Evolutionary conservation across 164 flowering plant species (phyloP).

Genomic region (Stephania cephalantha): DNA sequence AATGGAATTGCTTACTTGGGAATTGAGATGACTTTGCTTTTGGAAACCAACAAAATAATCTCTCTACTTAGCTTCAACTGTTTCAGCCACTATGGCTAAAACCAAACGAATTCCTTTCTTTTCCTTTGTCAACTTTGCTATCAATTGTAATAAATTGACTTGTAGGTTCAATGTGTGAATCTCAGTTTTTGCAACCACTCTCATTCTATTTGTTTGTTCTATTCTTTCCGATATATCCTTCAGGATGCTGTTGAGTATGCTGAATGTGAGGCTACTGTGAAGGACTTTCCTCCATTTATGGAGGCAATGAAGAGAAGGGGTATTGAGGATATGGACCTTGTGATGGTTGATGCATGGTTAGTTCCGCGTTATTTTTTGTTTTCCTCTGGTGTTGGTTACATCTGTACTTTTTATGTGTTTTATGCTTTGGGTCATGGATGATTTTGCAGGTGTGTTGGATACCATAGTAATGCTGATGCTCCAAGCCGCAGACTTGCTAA

Average conservation of each 20-base stretch:
- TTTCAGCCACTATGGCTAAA: not conserved
- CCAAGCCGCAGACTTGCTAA: conserved; percentile 84
- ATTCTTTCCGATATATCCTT: not conserved
- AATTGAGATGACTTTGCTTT: not conserved
- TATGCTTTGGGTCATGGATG: not conserved
- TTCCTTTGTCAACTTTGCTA: too few relatives aligned
- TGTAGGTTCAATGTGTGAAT: not conserved
- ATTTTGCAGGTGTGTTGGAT: conserved; percentile 79
- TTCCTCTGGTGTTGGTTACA: not conserved
- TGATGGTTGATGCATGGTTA: conserved; percentile 94
- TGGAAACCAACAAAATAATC: not conserved
- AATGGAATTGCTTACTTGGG: not conserved
- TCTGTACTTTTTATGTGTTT: not conserved
- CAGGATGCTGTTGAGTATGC: conserved; percentile 95
- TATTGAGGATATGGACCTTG: conserved; percentile 92
- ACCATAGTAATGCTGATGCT: conserved; percentile 78
- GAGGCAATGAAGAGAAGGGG: conserved; percentile 96
- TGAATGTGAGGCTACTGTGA: conserved; percentile 91
- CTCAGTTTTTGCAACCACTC: not conserved
- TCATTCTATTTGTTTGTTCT: not conserved
- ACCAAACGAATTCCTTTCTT: too few relatives aligned
- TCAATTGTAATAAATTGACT: not conserved
- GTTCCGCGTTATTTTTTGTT: conserved; percentile 13
- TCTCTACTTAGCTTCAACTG: not conserved
- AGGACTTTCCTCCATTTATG: conserved; percentile 71